Base-by-base conservation (phyloP, 768 basidiomycete genomes). In the Candolleomyces eurysporus region DNA sequence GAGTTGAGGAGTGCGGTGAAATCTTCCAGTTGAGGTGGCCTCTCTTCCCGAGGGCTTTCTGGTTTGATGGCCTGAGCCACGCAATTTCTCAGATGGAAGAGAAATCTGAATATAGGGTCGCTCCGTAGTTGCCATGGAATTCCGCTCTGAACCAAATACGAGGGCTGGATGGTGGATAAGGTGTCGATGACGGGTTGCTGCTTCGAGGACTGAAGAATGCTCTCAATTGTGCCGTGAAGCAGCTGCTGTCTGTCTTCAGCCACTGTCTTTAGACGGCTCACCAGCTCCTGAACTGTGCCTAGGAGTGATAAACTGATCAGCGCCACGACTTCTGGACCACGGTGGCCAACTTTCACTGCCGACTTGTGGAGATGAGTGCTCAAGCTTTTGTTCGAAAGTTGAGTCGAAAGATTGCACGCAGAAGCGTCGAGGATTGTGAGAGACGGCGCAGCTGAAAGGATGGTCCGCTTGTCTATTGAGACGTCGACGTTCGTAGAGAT, bases 151-250 rank as follows among this genome's bases (percentile, higher is more conserved):
- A 95, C 84, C 39, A 96, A 80, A 68, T 85, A 92, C 2, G 92
- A 94, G 6, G 92, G 90, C 52, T 94, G 91, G 32, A 87, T 91
- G 36, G 90, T 85, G 21, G 93, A 94, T 14, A 92, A 78, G 8
- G 91, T 90, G 68, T 94, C 91, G 7, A 91, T 78, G 31, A 85
- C 73, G 3, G 83, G 69, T 22, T 79, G 73, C 32, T 82, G 73
- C 31, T 75, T 73, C n/a, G 87, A 85, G 56, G 75, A 75, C 60
- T 73, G 69, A 55, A 91, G 75, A 53, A 89, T 79, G 48, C 76
- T 73, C 53, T 75, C 73, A 21, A 88, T 73, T 19, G 82, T 71
- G n/a, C 68, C 66, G 57, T 72, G 75, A 48, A 76, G 75, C n/a
- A 70, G 69, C 6, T 68, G 63, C 4, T 72, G 70, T 14, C 64